Evolutionary conservation across 2,329 filamentous ascomycete genomes (phyloP).

Genomic region (Plenodomus biglobosus): DNA sequence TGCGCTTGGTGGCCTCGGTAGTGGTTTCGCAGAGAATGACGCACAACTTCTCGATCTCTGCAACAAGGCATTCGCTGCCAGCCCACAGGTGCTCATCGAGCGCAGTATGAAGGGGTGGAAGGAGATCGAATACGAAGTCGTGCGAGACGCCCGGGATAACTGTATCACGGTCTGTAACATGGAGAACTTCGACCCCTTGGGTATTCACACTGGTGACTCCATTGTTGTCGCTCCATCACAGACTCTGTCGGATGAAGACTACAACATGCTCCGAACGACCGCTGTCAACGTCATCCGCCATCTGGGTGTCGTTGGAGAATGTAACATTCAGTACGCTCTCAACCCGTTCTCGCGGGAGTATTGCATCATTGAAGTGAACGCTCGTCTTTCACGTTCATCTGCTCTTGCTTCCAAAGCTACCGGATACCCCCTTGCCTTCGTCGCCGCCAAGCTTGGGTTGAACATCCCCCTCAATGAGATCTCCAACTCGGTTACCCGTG

Average conservation of each 20-base stretch:
- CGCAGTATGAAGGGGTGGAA: conserved; percentile 99
- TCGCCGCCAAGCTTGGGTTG: conserved; percentile 93
- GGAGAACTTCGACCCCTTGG: conserved; percentile 99
- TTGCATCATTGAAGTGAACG: conserved; percentile 99
- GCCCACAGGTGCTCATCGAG: conserved; percentile 94
- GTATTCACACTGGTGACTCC: conserved; percentile 96
- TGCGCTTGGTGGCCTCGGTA: conserved; percentile 90
- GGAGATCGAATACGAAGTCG: conserved; percentile 98
- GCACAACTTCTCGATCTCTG: conserved; percentile 81
- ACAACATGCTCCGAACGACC: conserved; percentile 97
- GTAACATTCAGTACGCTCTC: conserved; percentile 97
- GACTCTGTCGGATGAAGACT: conserved; percentile 95
- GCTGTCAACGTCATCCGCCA: conserved; percentile 97
- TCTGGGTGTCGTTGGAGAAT: conserved; percentile 95
- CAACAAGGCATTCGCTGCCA: conserved; percentile 91
- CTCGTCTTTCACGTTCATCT: conserved; percentile 90
- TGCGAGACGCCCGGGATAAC: conserved; percentile 92
- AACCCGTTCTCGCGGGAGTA: conserved; percentile 96
- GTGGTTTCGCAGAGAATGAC: conserved; percentile 91
- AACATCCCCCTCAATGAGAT: conserved; percentile 96
- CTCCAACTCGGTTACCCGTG: conserved; percentile 91
- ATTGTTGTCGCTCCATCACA: conserved; percentile 98
- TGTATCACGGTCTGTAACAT: conserved; percentile 99
- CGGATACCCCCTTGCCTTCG: conserved; percentile 92
- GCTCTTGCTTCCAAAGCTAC: conserved; percentile 96